These are phyloP conservation scores for Logfia minima DNA, from an alignment of 129 eudicot genomes.

Conservation along the genomic window DNA sequence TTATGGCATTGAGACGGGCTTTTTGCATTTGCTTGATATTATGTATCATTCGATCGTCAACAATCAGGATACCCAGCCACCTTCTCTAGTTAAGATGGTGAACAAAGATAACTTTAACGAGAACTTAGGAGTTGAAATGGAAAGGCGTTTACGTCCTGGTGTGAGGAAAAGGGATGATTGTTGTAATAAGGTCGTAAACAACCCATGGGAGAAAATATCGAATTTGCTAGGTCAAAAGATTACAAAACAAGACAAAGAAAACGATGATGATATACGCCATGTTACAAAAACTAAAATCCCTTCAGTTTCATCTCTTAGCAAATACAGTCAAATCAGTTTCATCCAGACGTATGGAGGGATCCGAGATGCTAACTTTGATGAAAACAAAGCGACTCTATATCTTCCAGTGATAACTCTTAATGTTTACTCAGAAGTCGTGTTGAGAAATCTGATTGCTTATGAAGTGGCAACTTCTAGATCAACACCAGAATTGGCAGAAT, in stretches of 20 bases:
- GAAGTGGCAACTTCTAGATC: conserved; percentile 32
- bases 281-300: conserved; percentile 39
- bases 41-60: conserved; percentile 45
- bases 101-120: not conserved
- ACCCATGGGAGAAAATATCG: conserved; percentile 36
- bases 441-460: conserved; percentile 50
- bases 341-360: conserved; percentile 14
- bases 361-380: conserved; percentile 17
- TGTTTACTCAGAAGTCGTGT: conserved; percentile 37
- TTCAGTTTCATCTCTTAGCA: conserved; percentile 36
- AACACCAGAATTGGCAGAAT: conserved; percentile 13
- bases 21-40: conserved; percentile 43
- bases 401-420: conserved; percentile 38
- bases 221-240: conserved; percentile 27
- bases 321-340: conserved; percentile 32
- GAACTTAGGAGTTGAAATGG: conserved; percentile 12
- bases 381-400: conserved; percentile 11
- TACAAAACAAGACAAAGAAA: not conserved
- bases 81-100: not conserved
- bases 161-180: conserved; percentile 3
- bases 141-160: conserved; percentile 18
- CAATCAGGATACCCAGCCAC: not conserved
- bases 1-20: not conserved
- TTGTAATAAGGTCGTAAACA: conserved; percentile 12
- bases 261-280: not conserved